Conservation (phyloP, 1,139 yeast species). For the Magnusiomyces clavatus region DNA sequence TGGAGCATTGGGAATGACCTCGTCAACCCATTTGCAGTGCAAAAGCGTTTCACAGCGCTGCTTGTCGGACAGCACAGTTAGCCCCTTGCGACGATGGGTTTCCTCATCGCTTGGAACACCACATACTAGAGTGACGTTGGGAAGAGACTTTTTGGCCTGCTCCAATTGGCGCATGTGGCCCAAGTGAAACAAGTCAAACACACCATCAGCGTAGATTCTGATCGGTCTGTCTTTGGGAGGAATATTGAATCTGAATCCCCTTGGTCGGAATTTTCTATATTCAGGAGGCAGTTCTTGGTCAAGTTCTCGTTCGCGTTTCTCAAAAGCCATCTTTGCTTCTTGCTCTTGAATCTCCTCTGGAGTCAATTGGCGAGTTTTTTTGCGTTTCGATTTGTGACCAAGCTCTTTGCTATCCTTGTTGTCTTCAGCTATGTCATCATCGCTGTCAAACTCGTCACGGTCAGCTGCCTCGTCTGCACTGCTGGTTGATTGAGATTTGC, state of each 20-base stretch:
- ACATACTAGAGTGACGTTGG: slow-evolving; percentile 61
- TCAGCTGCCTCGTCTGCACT: background rate
- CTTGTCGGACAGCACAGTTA: slow-evolving; percentile 79
- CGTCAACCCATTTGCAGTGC: slow-evolving; percentile 97
- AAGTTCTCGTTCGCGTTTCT: slow-evolving; percentile 40
- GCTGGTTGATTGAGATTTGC: background rate
- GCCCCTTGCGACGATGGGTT: slow-evolving; percentile 87
- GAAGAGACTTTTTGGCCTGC: slow-evolving; percentile 15
- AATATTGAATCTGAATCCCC: slow-evolving; percentile 48
- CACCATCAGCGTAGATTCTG: slow-evolving; percentile 94
- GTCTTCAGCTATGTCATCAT: slow-evolving; percentile 3
- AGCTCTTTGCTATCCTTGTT: slow-evolving; percentile 4
- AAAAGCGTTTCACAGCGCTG: slow-evolving; percentile 83
- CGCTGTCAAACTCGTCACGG: background rate
- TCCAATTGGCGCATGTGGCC: slow-evolving; percentile 53
- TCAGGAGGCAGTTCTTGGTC: slow-evolving; percentile 48
- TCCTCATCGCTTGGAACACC: slow-evolving; percentile 88
- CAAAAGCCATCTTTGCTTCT: slow-evolving; percentile 15
- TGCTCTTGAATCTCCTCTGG: slow-evolving; percentile 15
- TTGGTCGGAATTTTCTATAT: slow-evolving; percentile 32
- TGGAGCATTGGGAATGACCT: slow-evolving; percentile 88
- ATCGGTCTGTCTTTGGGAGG: slow-evolving; percentile 87
- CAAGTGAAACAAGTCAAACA: slow-evolving; percentile 88
- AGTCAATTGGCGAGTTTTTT: slow-evolving; percentile 4
- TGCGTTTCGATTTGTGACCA: slow-evolving; percentile 2